Conservation (phyloP, 306 rosid genomes). For the Clitoria ternatea region DNA sequence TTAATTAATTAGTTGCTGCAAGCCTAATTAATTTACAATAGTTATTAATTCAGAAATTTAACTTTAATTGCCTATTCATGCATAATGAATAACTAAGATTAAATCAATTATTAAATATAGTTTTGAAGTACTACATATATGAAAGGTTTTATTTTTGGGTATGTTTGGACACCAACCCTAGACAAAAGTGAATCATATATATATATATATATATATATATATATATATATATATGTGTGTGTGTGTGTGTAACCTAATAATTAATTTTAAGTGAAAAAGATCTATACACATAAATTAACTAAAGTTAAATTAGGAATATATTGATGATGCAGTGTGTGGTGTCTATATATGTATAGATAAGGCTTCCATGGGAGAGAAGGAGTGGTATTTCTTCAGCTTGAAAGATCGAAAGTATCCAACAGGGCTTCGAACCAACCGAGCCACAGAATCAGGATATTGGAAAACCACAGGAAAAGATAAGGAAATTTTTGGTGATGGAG, state of each 20-base stretch:
- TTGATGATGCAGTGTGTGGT: not conserved
- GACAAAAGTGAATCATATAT: not conserved
- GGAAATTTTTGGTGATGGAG: slow-evolving; percentile 49
- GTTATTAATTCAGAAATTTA: not conserved
- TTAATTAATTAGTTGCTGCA: not conserved
- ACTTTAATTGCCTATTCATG: no score
- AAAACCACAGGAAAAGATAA: slow-evolving; percentile 65
- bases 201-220: no score
- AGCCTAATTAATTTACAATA: no score
- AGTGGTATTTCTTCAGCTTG: slow-evolving; percentile 78
- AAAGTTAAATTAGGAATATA: not conserved
- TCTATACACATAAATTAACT: not conserved
- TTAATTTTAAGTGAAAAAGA: not conserved
- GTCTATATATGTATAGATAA: no score
- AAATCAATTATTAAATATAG: not conserved
- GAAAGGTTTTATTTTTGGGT: not conserved
- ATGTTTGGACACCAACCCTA: not conserved
- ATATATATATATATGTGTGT: no score
- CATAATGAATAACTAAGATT: no score
- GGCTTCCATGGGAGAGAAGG: slow-evolving; percentile 81
- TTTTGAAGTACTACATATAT: not conserved
- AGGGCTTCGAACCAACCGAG: slow-evolving; percentile 75
- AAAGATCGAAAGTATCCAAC: slow-evolving; percentile 78
- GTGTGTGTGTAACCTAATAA: no score
- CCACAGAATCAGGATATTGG: slow-evolving; percentile 53